Evolutionary conservation across 257 asterid genomes (phyloP), one percentile per base, ranked within the genome.

Genomic region (Cordia subcordata): DNA sequence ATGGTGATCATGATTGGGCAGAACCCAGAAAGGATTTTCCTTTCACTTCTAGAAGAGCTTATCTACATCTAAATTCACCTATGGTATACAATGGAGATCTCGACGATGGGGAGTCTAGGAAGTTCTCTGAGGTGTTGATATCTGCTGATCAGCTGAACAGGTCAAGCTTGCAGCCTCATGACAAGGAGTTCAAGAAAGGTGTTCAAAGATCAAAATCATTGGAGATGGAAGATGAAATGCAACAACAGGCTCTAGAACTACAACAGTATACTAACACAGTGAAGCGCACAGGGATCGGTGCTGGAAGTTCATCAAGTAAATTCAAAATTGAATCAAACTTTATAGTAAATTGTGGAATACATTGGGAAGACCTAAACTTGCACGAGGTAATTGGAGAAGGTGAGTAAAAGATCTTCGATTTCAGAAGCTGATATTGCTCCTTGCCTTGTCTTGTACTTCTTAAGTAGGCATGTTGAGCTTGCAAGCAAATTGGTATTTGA

Each of bases 341-440:
- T 61, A 61, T 37, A 50, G 66, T 45, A 18, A 70, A 58, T 56
- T 62, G 73, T 65, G 80, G 61, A 65, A 87, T 87, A 65, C 73
- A 16, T 8, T 87, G 94, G 96, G 88, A 80, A 68, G 88, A 84
- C 72, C 74, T 87, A 38, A 81, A 72, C 46, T 55, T 87, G 56
- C 62, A 17, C 20, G 94, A 80, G 69, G 82, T 82, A 72, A 61
- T 87, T 35, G 90, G 94, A 58, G 82, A 73, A 66, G 96, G 95
- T 87, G 69, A 69, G 51, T 65, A 12, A 22, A 50, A 45, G 15
- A 65, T n/a, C 21, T 51, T 40, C 16, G 27, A 40, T 23, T 46
- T 2, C 18, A 17, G 32, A 16, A 38, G 51, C 61, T 39, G 47
- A 16, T 45, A 13, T 58, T 27, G 53, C 39, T 65, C 11, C 14